These are phyloP conservation scores for Marasmius oreades DNA, from an alignment of 1,284 basidiomycete genomes.

Conservation along the genomic window DNA sequence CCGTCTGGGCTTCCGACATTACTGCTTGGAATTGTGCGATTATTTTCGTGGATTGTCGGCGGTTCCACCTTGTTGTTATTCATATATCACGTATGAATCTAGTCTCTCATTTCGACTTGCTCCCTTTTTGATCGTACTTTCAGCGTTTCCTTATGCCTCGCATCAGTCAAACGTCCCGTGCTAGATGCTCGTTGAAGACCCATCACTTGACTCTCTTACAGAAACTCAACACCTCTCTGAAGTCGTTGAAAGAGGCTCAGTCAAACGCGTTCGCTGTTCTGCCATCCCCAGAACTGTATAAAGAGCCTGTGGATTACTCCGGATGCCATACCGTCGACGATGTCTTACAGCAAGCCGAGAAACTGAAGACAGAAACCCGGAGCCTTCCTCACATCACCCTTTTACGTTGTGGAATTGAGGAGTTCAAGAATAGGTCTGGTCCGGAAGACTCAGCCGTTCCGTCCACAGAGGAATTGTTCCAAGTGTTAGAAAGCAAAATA, in stretches of 20 bases:
- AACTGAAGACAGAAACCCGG: slow-evolving; percentile 27
- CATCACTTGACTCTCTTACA: slow-evolving; percentile 56
- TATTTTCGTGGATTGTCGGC: slow-evolving; percentile 67
- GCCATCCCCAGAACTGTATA: slow-evolving; percentile 46
- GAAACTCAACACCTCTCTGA: slow-evolving; percentile 50
- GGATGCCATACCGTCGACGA: slow-evolving; percentile 46
- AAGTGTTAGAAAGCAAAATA: slow-evolving; percentile 49
- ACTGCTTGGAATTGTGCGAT: slow-evolving; percentile 53
- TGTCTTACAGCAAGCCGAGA: slow-evolving; percentile 31
- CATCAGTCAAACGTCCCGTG: slow-evolving; percentile 52
- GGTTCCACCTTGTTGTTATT: slow-evolving; percentile 54
- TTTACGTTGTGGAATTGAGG: slow-evolving; percentile 57
- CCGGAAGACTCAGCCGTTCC: slow-evolving; percentile 31
- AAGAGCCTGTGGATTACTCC: slow-evolving; percentile 45
- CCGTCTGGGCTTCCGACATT: slow-evolving; percentile 68
- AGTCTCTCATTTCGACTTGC: neutral
- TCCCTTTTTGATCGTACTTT: neutral
- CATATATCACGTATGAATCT: slow-evolving; percentile 55
- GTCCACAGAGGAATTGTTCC: slow-evolving; percentile 58
- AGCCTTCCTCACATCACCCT: slow-evolving; percentile 49
- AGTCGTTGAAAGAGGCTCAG: slow-evolving; percentile 50
- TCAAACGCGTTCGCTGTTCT: slow-evolving; percentile 49
- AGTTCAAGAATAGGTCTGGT: slow-evolving; percentile 33
- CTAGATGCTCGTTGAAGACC: slow-evolving; percentile 53
- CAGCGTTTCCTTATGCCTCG: slow-evolving; percentile 69